A percentile compares a stretch with the other conserved stretches of the same genome.
These are phyloP conservation scores for Protomyces inundatus DNA, from an alignment of 1,139 yeast species.

Conservation along the genomic window DNA sequence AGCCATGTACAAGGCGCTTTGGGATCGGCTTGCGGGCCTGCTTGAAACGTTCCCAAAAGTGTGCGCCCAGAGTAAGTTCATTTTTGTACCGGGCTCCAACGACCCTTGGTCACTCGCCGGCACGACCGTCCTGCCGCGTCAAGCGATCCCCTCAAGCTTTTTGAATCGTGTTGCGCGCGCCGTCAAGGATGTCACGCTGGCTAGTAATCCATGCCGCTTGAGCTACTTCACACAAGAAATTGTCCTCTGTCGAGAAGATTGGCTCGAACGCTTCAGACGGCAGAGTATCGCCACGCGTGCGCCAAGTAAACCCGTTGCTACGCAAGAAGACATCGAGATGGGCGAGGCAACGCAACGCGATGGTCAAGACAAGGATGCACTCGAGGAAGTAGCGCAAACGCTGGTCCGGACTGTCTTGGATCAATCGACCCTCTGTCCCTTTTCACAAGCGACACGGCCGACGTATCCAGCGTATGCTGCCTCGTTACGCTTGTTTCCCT, in stretches of 20 bases:
- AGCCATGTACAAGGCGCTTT: conserved; percentile 50
- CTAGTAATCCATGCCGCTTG: conserved; percentile 71
- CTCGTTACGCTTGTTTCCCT: conserved; percentile 49
- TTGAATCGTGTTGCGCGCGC: conserved; percentile 60
- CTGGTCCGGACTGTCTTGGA: conserved; percentile 48
- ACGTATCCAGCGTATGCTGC: conserved; percentile 67
- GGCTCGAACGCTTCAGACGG: conserved; percentile 63
- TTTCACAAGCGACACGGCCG: conserved; percentile 55
- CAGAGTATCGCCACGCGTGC: conserved; percentile 47
- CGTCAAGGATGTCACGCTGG: conserved; percentile 63
- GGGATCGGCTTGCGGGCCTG: conserved; percentile 59
- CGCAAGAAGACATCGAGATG: conserved; percentile 15
- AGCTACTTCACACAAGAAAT: conserved; percentile 76
- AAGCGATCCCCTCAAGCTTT: conserved; percentile 63
- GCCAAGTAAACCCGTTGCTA: not conserved
- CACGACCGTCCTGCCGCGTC: conserved; percentile 62
- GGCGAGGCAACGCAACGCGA: conserved; percentile 23
- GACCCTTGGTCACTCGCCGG: conserved; percentile 91
- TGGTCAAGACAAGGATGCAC: not conserved
- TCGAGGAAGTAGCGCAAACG: conserved; percentile 15
- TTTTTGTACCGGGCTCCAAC: conserved; percentile 79
- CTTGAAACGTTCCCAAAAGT: conserved; percentile 49
- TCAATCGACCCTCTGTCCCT: conserved; percentile 85
- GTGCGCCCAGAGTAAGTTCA: conserved; percentile 46
- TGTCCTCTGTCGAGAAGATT: conserved; percentile 64